phyloP scores from a whole-genome alignment of 148 eudicot species.

The Fallopia convolvulus region DNA sequence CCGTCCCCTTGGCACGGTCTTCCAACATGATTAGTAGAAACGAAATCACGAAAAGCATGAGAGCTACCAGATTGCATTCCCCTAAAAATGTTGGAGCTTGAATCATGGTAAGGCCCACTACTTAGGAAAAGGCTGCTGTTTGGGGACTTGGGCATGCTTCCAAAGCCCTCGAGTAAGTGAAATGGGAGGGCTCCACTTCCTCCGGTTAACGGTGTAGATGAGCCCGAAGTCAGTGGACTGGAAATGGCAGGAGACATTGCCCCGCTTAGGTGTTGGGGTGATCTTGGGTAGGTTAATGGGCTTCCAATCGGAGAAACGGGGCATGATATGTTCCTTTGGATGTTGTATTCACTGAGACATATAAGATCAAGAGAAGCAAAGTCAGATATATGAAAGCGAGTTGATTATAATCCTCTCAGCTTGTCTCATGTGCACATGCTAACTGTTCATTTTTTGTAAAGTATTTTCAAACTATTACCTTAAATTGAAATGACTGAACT shows the following conservation, averaged over 20 bases:
- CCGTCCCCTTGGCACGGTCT: slow-evolving; percentile 33
- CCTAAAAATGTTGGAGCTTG: slow-evolving; percentile 50
- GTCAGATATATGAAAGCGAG: not conserved
- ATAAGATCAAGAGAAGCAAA: slow-evolving; percentile 2
- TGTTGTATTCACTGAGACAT: slow-evolving; percentile 58
- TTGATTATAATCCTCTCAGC: too few species aligned
- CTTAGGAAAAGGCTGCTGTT: slow-evolving; percentile 41
- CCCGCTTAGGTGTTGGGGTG: slow-evolving; percentile 72
- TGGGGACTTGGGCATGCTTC: slow-evolving; percentile 40
- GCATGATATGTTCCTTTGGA: slow-evolving; percentile 73
- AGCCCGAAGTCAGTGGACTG: slow-evolving; percentile 78
- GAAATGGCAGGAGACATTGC: slow-evolving; percentile 82
- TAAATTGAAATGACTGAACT: too few species aligned
- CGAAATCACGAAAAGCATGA: slow-evolving; percentile 35
- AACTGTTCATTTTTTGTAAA: too few species aligned
- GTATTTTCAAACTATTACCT: not conserved
- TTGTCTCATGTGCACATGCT: too few species aligned
- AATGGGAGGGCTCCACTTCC: slow-evolving; percentile 55
- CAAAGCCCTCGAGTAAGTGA: slow-evolving; percentile 57
- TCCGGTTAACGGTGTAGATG: slow-evolving; percentile 86
- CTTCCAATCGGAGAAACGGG: slow-evolving; percentile 98
- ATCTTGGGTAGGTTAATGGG: slow-evolving; percentile 70
- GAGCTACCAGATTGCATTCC: slow-evolving; percentile 53
- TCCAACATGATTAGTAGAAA: slow-evolving; percentile 37
- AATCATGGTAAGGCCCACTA: slow-evolving; percentile 47